A percentile compares a stretch with the other conserved stretches of the same genome.
Conservation (phyloP, 1,139 yeast genomes). For the Keqinozyma sinolaborantium region DNA sequence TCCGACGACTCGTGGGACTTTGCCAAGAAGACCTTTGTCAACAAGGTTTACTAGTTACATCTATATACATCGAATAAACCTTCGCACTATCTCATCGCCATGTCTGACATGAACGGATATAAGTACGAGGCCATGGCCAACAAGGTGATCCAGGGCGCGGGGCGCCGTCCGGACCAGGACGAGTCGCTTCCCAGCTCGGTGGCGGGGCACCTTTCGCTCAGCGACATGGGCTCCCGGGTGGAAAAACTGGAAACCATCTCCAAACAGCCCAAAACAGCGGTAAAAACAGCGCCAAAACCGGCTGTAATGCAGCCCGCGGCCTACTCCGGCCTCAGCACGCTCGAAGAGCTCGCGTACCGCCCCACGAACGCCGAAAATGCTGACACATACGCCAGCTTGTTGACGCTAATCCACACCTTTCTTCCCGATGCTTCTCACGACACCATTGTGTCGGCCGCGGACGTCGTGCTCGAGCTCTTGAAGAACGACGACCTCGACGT, state of each 20-base stretch:
- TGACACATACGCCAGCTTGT: constrained; percentile 14
- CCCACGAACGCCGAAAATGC: constrained; percentile 10
- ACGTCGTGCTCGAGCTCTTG: constrained; percentile 57
- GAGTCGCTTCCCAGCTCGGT: constrained; percentile 68
- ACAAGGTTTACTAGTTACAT: constrained; percentile 44
- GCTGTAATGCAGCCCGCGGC: constrained; percentile 15
- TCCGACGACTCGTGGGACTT: constrained; percentile 91
- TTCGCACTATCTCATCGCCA: neutral
- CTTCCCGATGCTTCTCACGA: constrained; percentile 41
- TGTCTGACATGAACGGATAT: constrained; percentile 12
- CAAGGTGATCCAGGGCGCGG: constrained; percentile 61
- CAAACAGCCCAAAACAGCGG: constrained; percentile 1
- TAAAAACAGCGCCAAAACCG: constrained; percentile 3
- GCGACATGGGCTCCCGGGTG: constrained; percentile 67
- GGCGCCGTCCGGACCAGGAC: constrained; percentile 39
- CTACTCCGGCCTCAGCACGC: constrained; percentile 5
- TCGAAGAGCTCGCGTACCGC: constrained; percentile 12
- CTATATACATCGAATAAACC: neutral
- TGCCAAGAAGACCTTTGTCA: constrained; percentile 66
- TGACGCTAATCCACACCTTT: constrained; percentile 23
- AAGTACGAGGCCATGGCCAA: constrained; percentile 72
- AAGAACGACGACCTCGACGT: constrained; percentile 39
- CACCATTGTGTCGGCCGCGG: constrained; percentile 58
- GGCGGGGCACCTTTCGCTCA: constrained; percentile 58
- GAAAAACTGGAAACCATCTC: neutral